Percentiles rank a stretch among this genome's conserved stretches.
These are phyloP conservation scores for Hibiscus trionum DNA, from an alignment of 345 rosid species.

Conservation along the genomic window DNA sequence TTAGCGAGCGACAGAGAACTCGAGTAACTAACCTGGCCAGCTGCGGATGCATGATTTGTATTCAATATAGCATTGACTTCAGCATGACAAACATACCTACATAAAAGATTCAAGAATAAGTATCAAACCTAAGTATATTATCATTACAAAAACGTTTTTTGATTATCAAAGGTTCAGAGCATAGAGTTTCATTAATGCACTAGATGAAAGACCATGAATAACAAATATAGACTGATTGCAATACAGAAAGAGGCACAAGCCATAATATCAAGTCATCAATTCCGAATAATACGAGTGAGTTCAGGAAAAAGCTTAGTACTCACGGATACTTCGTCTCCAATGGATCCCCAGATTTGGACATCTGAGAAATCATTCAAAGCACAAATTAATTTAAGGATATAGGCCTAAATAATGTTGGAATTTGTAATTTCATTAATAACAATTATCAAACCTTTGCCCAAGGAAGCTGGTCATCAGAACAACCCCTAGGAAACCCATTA, in stretches of 20 bases:
- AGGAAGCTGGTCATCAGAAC: constrained; percentile 93
- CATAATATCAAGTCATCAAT: background rate
- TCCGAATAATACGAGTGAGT: background rate
- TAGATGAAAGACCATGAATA: background rate
- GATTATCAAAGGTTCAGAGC: constrained; percentile 3
- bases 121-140: background rate
- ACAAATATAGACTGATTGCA: background rate
- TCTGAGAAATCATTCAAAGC: constrained; percentile 36
- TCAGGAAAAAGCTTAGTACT: constrained; percentile 19
- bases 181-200: constrained; percentile 4
- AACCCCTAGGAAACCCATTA: constrained; percentile 98
- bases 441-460: constrained; percentile 81
- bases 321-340: constrained; percentile 91
- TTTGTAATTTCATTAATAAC: background rate
- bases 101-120: constrained; percentile 10
- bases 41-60: constrained; percentile 88
- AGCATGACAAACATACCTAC: constrained; percentile 94
- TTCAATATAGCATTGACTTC: constrained; percentile 95
- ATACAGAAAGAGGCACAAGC: background rate
- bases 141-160: background rate
- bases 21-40: constrained; percentile 52
- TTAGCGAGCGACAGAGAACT: background rate
- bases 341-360: constrained; percentile 65
- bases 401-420: constrained; percentile 3
- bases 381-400: background rate